Percentiles rank a stretch among this genome's conserved stretches.
Evolutionary conservation across 768 basidiomycete genomes (phyloP).

Genomic region (Amanita subjunquillea): DNA sequence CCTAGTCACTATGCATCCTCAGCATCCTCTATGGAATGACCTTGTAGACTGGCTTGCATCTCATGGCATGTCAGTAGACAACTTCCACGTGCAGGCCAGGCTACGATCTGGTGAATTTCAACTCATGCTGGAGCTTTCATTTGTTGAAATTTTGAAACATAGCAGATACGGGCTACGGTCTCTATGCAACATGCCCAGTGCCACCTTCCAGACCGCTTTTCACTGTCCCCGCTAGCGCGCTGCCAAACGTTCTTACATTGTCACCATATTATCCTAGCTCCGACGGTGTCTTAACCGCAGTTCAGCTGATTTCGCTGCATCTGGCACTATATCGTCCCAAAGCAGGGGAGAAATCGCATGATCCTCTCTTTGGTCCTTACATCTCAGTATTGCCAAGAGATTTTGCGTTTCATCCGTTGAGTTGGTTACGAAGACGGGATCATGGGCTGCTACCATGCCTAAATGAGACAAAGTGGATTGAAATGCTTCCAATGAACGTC

Average conservation of each 20-base stretch:
- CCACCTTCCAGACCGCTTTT: slow-evolving; percentile 53
- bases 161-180: slow-evolving; percentile 58
- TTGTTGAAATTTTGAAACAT: not conserved
- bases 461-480: slow-evolving; percentile 23
- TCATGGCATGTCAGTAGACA: slow-evolving; percentile 36
- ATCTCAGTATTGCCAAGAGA: slow-evolving; percentile 65
- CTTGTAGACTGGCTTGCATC: slow-evolving; percentile 43
- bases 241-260: slow-evolving; percentile 71
- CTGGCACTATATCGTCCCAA: slow-evolving; percentile 56
- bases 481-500: slow-evolving; percentile 39
- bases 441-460: slow-evolving; percentile 5
- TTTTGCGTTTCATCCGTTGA: slow-evolving; percentile 77
- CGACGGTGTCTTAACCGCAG: slow-evolving; percentile 37
- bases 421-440: slow-evolving; percentile 43
- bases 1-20: not conserved
- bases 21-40: slow-evolving; percentile 31
- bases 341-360: slow-evolving; percentile 29
- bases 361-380: slow-evolving; percentile 63
- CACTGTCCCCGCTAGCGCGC: slow-evolving; percentile 53
- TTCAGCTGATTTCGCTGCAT: slow-evolving; percentile 76
- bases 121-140: not conserved
- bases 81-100: slow-evolving; percentile 42
- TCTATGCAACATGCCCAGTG: slow-evolving; percentile 37
- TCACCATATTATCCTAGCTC: slow-evolving; percentile 40
- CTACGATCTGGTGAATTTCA: slow-evolving; percentile 14